Conservation (phyloP, 192 early-diverging fungal species). For the Rhizophagus prolifer region DNA sequence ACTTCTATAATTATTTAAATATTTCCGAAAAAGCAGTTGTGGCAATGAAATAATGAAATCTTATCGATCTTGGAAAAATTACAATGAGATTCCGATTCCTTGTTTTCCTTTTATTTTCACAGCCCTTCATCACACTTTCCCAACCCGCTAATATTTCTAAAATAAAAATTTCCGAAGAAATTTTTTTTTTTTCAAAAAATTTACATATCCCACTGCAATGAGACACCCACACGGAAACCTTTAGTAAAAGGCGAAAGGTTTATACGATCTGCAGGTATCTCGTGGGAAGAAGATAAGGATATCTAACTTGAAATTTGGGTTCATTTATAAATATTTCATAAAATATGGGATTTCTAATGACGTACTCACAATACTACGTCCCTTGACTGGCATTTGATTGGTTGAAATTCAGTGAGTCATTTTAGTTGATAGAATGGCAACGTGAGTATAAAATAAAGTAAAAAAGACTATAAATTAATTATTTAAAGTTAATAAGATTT, state of each 20-base stretch:
- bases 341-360: not conserved
- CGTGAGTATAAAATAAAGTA: too few species aligned
- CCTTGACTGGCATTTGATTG: not conserved
- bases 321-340: not conserved
- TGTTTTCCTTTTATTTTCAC: not conserved
- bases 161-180: not conserved
- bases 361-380: not conserved
- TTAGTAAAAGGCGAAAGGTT: conserved; percentile 1
- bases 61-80: not conserved
- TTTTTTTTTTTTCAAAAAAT: not conserved
- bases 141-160: not conserved
- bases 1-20: too few species aligned
- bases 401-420: not conserved
- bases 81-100: not conserved
- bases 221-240: not conserved
- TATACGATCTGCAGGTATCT: conserved; percentile 1
- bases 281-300: not conserved
- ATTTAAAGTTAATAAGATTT: too few species aligned
- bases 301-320: not conserved
- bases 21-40: too few species aligned
- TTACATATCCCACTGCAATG: not conserved
- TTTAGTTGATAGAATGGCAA: too few species aligned
- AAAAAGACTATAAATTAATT: too few species aligned
- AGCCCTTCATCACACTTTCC: not conserved
- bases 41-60: too few species aligned